Evolutionary conservation across 345 rosid genomes (phyloP), one percentile per base, ranked within the genome.

Genomic region (Eucalyptus cladocalyx): DNA sequence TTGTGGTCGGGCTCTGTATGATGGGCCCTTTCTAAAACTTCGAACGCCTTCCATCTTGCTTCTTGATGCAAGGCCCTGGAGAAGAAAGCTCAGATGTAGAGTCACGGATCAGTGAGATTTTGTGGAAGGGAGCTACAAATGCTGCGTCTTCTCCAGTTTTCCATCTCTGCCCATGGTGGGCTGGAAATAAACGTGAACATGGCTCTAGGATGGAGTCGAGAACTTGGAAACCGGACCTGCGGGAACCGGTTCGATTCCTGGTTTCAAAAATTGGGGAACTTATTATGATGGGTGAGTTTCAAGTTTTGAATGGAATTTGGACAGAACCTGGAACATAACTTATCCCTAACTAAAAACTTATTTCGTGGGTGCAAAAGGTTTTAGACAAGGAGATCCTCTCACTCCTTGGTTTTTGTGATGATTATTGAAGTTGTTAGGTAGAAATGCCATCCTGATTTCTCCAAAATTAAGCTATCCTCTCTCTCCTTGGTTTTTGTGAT

Each of bases 41-140:
- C 0, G 45, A 72, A 19, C 14, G 0, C 26, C 81, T 30, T 30
- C 28, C 0, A 0, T 72, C 81, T 37, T 37, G 81, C 81, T 34
- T 69, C 80, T 69, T 5, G 81, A 34, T n/a, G 18, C 40, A 3
- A 0, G 80, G 80, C 76, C 76, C 76, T 15, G 76, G 76, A 67
- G 62, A n/a, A 0, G 18, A 32, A 69, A 32, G 80, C 42, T 69
- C 43, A 0, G 1, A 0, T 30, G 17, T 62, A 12, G 8, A 6
- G 69, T 62, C 17, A 53, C 69, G 0, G 51, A 85, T 16, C 18
- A 26, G 32, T 53, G 58, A 53, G 58, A 2, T 53, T 8, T 19
- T 53, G 58, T 3, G 58, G 58, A 53, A 8, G 11, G 58, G 24
- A 53, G 58, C 11, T 53, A 19, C 0, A 30, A 60, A 62, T 62